Evolutionary conservation across 805 yeast species (phyloP).

Genomic region (Candida rishiriensis): DNA sequence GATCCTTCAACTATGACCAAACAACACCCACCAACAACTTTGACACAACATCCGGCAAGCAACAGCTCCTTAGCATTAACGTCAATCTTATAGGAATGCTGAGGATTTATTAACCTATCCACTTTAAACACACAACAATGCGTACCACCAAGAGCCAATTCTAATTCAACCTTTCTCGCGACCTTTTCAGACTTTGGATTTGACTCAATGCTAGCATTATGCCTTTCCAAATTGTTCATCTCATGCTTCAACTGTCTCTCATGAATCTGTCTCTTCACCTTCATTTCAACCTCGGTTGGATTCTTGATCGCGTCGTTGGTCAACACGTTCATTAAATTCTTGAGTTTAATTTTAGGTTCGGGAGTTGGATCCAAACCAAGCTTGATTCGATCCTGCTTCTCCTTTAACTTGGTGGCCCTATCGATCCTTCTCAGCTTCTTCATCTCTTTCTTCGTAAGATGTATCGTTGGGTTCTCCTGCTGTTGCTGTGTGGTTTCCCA

Average conservation of each 20-base stretch:
- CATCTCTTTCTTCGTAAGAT: constrained; percentile 71
- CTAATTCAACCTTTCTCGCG: constrained; percentile 38
- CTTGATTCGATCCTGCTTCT: constrained; percentile 69
- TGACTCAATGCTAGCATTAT: constrained; percentile 52
- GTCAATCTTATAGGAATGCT: constrained; percentile 70
- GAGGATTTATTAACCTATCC: constrained; percentile 51
- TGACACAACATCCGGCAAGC: constrained; percentile 58
- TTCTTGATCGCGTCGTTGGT: constrained; percentile 83
- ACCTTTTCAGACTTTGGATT: constrained; percentile 39
- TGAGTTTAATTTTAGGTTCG: constrained; percentile 78
- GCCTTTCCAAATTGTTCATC: constrained; percentile 56
- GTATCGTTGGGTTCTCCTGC: constrained; percentile 42
- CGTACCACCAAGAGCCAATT: constrained; percentile 43
- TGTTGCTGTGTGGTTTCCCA: constrained; percentile 35
- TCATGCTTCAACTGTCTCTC: constrained; percentile 58
- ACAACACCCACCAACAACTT: constrained; percentile 40
- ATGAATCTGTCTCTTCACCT: constrained; percentile 65
- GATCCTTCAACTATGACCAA: constrained; percentile 77
- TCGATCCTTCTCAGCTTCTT: constrained; percentile 69
- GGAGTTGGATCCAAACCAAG: constrained; percentile 86
- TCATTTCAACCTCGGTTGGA: constrained; percentile 80
- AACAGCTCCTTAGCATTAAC: constrained; percentile 72
- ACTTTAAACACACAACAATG: constrained; percentile 57
- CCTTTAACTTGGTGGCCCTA: constrained; percentile 59
- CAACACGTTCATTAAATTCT: constrained; percentile 80